phyloP scores from a whole-genome alignment of 768 basidiomycete genomes.

The Psilocybe cubensis region DNA sequence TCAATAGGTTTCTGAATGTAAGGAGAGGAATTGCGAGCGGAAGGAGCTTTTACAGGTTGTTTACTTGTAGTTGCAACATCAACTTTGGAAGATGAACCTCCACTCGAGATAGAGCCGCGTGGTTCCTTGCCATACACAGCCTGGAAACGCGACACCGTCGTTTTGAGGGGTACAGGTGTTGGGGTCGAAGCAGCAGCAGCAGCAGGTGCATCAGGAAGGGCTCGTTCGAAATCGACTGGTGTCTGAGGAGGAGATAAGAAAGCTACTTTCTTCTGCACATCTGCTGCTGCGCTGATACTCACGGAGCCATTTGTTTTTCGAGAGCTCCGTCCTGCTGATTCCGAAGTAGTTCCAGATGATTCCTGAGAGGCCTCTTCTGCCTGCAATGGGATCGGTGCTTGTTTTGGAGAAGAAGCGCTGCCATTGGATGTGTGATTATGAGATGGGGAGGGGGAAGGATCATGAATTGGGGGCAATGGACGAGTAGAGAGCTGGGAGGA shows the following conservation, averaged over 20 bases:
- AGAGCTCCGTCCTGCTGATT: constrained; percentile 34
- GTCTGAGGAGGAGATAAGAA: constrained; percentile 84
- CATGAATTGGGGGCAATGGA: constrained; percentile 32
- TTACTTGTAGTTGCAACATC: constrained; percentile 54
- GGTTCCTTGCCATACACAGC: constrained; percentile 72
- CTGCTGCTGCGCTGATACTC: constrained; percentile 34
- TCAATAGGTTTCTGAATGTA: constrained; percentile 56
- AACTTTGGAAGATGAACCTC: constrained; percentile 66
- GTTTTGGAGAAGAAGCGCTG: constrained; percentile 23
- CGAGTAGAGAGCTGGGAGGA: constrained; percentile 35
- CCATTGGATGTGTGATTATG: constrained; percentile 21
- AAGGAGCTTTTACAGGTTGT: constrained; percentile 50
- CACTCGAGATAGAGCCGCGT: constrained; percentile 66
- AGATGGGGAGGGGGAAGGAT: constrained; percentile 29
- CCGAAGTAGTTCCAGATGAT: constrained; percentile 31
- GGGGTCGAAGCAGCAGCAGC: constrained; percentile 32
- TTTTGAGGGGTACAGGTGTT: constrained; percentile 51
- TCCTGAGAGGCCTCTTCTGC: constrained; percentile 25
- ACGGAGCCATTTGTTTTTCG: constrained; percentile 39
- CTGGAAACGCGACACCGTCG: constrained; percentile 78
- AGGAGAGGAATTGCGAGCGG: constrained; percentile 68
- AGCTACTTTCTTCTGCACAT: constrained; percentile 83
- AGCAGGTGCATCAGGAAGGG: constrained; percentile 50
- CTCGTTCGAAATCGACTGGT: constrained; percentile 58
- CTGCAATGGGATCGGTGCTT: constrained; percentile 19